These are phyloP conservation scores for Leishmania mexicana DNA, from an alignment of 208 protist species.

Conservation along the genomic window DNA sequence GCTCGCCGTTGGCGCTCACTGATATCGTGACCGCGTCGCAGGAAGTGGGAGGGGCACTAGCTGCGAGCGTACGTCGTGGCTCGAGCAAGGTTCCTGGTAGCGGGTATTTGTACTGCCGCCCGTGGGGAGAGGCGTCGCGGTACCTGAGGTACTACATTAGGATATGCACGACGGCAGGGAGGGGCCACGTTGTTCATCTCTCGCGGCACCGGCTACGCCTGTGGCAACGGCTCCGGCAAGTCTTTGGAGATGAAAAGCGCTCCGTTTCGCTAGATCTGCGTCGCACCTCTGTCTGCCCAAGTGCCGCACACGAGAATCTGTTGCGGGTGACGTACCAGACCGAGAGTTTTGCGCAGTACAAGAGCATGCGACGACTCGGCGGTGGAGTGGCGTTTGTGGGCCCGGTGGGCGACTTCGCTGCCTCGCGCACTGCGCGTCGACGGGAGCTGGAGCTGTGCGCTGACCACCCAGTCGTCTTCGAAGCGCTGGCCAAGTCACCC, in stretches of 20 bases:
- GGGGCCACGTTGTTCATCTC: conserved; percentile 12
- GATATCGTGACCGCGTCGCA: not conserved
- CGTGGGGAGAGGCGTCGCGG: conserved; percentile 19
- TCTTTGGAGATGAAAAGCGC: conserved; percentile 15
- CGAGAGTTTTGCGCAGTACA: conserved; percentile 18
- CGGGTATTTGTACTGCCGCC: conserved; percentile 33
- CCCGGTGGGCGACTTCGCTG: not conserved
- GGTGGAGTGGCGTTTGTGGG: conserved; percentile 7
- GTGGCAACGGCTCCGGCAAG: conserved; percentile 26
- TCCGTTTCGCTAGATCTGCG: conserved; percentile 15
- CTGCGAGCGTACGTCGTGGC: not conserved
- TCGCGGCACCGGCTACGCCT: conserved; percentile 23
- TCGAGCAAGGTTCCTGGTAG: not conserved
- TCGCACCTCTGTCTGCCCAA: conserved; percentile 24
- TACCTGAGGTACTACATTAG: conserved; percentile 29
- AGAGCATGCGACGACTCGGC: conserved; percentile 2
- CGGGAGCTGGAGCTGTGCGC: conserved; percentile 24
- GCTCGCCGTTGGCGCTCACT: too few relatives aligned
- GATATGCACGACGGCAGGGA: not conserved
- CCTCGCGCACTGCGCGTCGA: conserved; percentile 9
- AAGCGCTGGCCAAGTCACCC: conserved; percentile 22
- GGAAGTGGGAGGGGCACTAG: not conserved
- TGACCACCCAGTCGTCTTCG: conserved; percentile 11
- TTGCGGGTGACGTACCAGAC: conserved; percentile 13
- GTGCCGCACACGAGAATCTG: conserved; percentile 18